These are phyloP conservation scores for Pleoardoris graminearum DNA, from an alignment of 2,329 filamentous ascomycete species.

Conservation along the genomic window DNA sequence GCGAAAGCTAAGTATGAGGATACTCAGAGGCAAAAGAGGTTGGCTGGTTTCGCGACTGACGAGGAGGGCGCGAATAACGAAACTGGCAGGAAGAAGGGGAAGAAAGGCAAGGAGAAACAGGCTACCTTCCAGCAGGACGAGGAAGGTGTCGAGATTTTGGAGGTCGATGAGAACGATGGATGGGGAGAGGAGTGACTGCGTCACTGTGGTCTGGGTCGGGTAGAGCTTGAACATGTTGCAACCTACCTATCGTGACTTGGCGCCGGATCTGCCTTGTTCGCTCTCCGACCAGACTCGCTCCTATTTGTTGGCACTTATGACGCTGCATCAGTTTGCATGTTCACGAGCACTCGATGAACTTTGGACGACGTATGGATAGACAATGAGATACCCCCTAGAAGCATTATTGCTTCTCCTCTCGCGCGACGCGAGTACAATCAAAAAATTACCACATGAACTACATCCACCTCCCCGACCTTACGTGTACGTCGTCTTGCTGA, in stretches of 20 bases:
- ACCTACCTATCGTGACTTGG: no score
- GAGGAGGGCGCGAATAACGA: slow-evolving; percentile 24
- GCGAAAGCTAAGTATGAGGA: slow-evolving; percentile 32
- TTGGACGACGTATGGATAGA: no score
- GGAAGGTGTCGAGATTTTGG: slow-evolving; percentile 35
- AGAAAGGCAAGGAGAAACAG: slow-evolving; percentile 32
- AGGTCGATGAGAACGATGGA: slow-evolving; percentile 27
- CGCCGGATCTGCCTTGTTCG: no score
- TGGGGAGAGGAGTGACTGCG: slow-evolving; percentile 9
- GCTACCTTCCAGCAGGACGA: slow-evolving; percentile 33
- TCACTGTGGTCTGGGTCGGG: background rate
- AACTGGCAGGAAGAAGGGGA: slow-evolving; percentile 30
- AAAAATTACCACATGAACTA: no score
- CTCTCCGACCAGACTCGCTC: no score
- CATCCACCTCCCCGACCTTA: background rate
- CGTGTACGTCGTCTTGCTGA: slow-evolving; percentile 32
- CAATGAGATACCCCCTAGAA: no score
- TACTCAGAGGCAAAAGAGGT: slow-evolving; percentile 37
- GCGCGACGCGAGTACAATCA: no score
- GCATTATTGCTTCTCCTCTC: no score
- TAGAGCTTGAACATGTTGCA: background rate
- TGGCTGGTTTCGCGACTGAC: slow-evolving; percentile 21
- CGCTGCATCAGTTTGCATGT: no score
- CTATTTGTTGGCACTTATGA: no score
- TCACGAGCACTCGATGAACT: no score